Conservation (phyloP, 2,329 filamentous ascomycete genomes). For the Mariannaea elegans region DNA sequence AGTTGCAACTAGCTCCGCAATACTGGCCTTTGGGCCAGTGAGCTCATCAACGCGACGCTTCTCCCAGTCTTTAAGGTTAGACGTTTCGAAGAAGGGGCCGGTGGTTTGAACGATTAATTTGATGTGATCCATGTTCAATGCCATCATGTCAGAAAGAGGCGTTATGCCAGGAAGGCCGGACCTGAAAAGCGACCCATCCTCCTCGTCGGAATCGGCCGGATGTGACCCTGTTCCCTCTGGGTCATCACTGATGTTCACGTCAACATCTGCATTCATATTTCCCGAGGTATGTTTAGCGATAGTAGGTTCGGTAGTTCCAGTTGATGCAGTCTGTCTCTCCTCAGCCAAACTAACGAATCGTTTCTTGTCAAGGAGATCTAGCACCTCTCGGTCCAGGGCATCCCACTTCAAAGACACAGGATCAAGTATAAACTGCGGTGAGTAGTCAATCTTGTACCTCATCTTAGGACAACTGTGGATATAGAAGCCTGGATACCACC, state of each 20-base stretch:
- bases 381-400: constrained; percentile 60
- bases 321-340: constrained; percentile 40
- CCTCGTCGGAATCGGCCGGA: constrained; percentile 14
- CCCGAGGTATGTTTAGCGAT: background rate
- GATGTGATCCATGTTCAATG: constrained; percentile 67
- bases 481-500: constrained; percentile 85
- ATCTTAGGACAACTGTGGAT: constrained; percentile 85
- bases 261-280: background rate
- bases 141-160: constrained; percentile 60
- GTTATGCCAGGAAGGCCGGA: constrained; percentile 75
- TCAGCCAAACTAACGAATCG: constrained; percentile 63
- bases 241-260: constrained; percentile 11
- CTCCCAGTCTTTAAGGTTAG: constrained; percentile 69
- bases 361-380: constrained; percentile 61
- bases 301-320: background rate
- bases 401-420: constrained; percentile 72
- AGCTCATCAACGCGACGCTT: constrained; percentile 58
- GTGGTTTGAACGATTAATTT: constrained; percentile 58
- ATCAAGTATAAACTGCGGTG: constrained; percentile 78
- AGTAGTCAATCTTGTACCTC: constrained; percentile 84
- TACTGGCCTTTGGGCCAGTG: constrained; percentile 64
- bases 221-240: constrained; percentile 3
- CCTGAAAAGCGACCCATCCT: constrained; percentile 57
- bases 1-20: constrained; percentile 74
- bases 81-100: constrained; percentile 51